phyloP scores from a whole-genome alignment of 2,329 filamentous ascomycete genomes.

The Nigrograna mackinnonii region DNA sequence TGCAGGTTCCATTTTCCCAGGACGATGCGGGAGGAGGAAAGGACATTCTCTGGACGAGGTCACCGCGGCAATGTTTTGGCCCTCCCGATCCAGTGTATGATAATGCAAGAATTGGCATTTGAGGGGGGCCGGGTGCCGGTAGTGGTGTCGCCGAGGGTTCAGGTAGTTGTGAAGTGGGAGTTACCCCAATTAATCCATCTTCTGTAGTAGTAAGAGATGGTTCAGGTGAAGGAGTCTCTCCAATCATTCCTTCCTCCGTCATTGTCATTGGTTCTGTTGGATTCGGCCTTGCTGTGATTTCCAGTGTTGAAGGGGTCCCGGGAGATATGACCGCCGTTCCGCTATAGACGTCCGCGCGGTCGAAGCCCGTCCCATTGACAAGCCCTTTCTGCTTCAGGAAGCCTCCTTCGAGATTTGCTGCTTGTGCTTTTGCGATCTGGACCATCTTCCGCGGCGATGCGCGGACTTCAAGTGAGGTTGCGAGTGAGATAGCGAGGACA shows the following conservation, averaged over 20 bases:
- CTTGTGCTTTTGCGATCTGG: slow-evolving; percentile 29
- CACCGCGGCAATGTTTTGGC: slow-evolving; percentile 39
- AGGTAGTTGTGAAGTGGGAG: slow-evolving; percentile 2
- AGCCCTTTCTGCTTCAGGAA: slow-evolving; percentile 18
- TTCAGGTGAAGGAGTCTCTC: slow-evolving; percentile 16
- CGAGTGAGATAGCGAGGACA: slow-evolving; percentile 31
- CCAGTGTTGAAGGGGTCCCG: slow-evolving; percentile 11
- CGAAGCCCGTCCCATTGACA: slow-evolving; percentile 31
- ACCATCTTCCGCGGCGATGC: slow-evolving; percentile 22
- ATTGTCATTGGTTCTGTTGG: slow-evolving; percentile 16
- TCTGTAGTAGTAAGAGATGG: slow-evolving; percentile 10
- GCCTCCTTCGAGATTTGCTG: slow-evolving; percentile 20
- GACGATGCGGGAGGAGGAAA: slow-evolving; percentile 25
- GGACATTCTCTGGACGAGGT: slow-evolving; percentile 25
- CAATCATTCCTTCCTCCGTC: slow-evolving; percentile 29
- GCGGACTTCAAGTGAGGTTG: slow-evolving; percentile 30
- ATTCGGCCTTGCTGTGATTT: slow-evolving; percentile 7
- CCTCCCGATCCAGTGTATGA: slow-evolving; percentile 36
- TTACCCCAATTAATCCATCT: slow-evolving; percentile 7
- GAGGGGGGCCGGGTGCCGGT: slow-evolving; percentile 7
- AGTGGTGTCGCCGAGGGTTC: slow-evolving; percentile 14
- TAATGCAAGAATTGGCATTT: slow-evolving; percentile 34
- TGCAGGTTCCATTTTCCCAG: slow-evolving; percentile 35
- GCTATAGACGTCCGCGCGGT: slow-evolving; percentile 29
- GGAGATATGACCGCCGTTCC: slow-evolving; percentile 19